A percentile compares a stretch with the other conserved stretches of the same genome.
Conservation (phyloP, 2,329 filamentous ascomycete species). For the Clarireedia hainanense region DNA sequence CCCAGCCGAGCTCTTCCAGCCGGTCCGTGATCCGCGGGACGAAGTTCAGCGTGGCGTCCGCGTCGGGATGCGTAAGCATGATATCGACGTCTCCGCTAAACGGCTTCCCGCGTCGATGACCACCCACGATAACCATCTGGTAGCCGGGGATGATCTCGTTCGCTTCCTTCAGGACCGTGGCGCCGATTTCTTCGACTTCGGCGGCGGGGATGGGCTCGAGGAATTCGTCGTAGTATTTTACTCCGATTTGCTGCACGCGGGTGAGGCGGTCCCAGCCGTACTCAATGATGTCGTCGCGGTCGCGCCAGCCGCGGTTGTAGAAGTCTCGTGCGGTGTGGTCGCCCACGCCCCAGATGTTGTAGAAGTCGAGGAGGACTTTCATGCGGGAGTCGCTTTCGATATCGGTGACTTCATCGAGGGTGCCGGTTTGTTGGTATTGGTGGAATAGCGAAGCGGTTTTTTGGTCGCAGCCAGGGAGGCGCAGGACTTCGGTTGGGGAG, state of each 20-base stretch:
- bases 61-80: slow-evolving; percentile 70
- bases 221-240: slow-evolving; percentile 92
- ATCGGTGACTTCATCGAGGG: slow-evolving; percentile 54
- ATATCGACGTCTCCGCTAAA: slow-evolving; percentile 78
- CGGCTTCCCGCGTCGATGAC: slow-evolving; percentile 57
- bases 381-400: slow-evolving; percentile 54
- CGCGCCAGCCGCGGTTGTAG: slow-evolving; percentile 70
- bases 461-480: slow-evolving; percentile 69
- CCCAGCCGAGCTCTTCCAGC: slow-evolving; percentile 60
- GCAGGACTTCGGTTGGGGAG: slow-evolving; percentile 33
- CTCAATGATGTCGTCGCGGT: slow-evolving; percentile 80
- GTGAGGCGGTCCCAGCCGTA: slow-evolving; percentile 68
- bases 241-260: slow-evolving; percentile 82
- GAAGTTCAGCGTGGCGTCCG: slow-evolving; percentile 60
- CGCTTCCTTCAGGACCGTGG: slow-evolving; percentile 58
- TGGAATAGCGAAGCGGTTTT: slow-evolving; percentile 74
- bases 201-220: slow-evolving; percentile 57
- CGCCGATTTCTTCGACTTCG: slow-evolving; percentile 66
- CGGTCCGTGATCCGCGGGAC: slow-evolving; percentile 61
- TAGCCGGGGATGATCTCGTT: slow-evolving; percentile 49
- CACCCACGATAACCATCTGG: slow-evolving; percentile 56
- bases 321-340: slow-evolving; percentile 74
- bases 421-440: slow-evolving; percentile 59
- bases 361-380: slow-evolving; percentile 63
- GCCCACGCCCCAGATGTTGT: slow-evolving; percentile 88